Evolutionary conservation across 176 grass and related monocot genomes (phyloP).

Genomic region (Oryza longistaminata): DNA sequence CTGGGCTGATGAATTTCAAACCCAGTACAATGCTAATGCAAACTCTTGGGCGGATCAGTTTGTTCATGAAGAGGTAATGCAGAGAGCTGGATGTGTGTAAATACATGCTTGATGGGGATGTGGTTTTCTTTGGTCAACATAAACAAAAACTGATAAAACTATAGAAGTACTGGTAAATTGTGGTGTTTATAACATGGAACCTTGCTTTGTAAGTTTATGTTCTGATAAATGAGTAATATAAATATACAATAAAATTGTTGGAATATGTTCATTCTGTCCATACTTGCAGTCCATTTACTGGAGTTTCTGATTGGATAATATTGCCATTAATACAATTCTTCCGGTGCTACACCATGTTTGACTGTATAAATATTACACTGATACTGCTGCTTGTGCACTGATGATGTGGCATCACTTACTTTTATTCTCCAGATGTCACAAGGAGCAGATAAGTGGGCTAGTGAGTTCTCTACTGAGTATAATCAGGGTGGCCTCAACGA

Average conservation of each 20-base stretch:
- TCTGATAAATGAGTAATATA: neutral
- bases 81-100: slow-evolving; percentile 27
- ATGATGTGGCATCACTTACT: slow-evolving; percentile 36
- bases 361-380: slow-evolving; percentile 10
- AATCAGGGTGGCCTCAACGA: slow-evolving; percentile 65
- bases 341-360: neutral
- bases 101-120: slow-evolving; percentile 20
- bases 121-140: slow-evolving; percentile 19
- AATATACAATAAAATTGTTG: neutral
- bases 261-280: neutral
- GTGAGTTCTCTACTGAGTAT: slow-evolving; percentile 76
- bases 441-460: slow-evolving; percentile 76
- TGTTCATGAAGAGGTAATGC: slow-evolving; percentile 76
- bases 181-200: neutral
- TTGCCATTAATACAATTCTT: slow-evolving; percentile 15
- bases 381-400: slow-evolving; percentile 11
- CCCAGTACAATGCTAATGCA: slow-evolving; percentile 74
- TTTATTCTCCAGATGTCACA: slow-evolving; percentile 63
- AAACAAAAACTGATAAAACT: slow-evolving; percentile 4
- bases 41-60: slow-evolving; percentile 95
- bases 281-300: neutral
- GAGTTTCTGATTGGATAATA: slow-evolving; percentile 3
- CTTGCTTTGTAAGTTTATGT: slow-evolving; percentile 4
- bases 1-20: slow-evolving; percentile 96
- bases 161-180: slow-evolving; percentile 1